Percentiles rank a stretch among this genome's conserved stretches.
phyloP scores from a whole-genome alignment of 2,329 filamentous ascomycete genomes.

The Colletotrichum sp. region DNA sequence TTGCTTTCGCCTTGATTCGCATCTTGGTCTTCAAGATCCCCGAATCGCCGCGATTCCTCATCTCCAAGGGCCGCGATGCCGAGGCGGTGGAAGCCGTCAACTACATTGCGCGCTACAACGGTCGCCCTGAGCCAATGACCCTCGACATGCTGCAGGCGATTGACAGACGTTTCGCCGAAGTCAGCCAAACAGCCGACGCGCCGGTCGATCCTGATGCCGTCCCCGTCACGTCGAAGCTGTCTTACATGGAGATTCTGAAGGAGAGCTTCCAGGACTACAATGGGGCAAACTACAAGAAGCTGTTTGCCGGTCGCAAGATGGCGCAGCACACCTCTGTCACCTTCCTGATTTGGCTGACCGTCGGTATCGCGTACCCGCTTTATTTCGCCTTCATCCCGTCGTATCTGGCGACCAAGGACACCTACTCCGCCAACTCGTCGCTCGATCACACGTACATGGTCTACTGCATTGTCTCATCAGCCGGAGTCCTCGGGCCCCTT shows the following conservation, averaged over 20 bases:
- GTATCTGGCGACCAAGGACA: constrained; percentile 44
- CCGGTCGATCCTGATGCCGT: constrained; percentile 3
- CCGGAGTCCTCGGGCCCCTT: constrained; percentile 44
- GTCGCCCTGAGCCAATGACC: constrained; percentile 37
- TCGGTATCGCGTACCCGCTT: constrained; percentile 51
- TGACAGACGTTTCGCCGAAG: background rate
- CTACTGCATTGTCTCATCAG: constrained; percentile 41
- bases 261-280: constrained; percentile 21
- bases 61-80: constrained; percentile 47
- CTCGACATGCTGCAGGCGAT: constrained; percentile 38
- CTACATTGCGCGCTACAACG: constrained; percentile 46
- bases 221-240: constrained; percentile 9
- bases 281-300: constrained; percentile 31
- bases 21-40: constrained; percentile 52
- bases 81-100: constrained; percentile 54
- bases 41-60: constrained; percentile 52
- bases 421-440: constrained; percentile 26
- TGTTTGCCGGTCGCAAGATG: constrained; percentile 36
- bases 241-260: constrained; percentile 29
- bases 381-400: constrained; percentile 52
- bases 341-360: constrained; percentile 48
- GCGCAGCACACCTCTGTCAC: constrained; percentile 38
- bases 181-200: background rate
- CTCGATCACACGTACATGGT: constrained; percentile 38
- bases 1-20: constrained; percentile 48